Evolutionary conservation across 768 basidiomycete genomes (phyloP).

Genomic region (Lactarius trivialis): DNA sequence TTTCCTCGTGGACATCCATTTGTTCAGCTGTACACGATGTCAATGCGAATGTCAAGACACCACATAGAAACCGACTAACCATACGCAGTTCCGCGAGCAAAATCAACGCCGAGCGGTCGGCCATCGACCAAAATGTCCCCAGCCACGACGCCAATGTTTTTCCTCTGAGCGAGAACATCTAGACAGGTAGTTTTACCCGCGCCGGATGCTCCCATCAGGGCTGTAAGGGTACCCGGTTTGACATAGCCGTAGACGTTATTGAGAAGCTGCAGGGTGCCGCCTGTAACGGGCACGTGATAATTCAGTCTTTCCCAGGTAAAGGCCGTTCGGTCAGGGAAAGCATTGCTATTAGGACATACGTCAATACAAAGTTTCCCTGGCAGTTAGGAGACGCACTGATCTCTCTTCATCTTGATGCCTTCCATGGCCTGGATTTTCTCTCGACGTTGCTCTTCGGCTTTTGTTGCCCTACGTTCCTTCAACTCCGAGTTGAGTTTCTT

Average conservation of each 20-base stretch:
- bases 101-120: constrained; percentile 50
- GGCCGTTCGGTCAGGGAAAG: constrained; percentile 36
- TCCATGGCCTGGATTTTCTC: constrained; percentile 23
- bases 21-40: constrained; percentile 42
- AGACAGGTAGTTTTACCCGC: constrained; percentile 77
- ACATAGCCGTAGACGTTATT: constrained; percentile 78
- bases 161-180: constrained; percentile 68
- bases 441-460: constrained; percentile 29
- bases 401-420: constrained; percentile 35
- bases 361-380: not conserved
- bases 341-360: not conserved
- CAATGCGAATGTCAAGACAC: constrained; percentile 25
- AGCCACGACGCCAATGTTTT: constrained; percentile 62
- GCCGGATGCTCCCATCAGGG: constrained; percentile 82
- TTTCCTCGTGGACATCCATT: constrained; percentile 81
- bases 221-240: constrained; percentile 69
- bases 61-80: constrained; percentile 23
- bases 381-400: constrained; percentile 43
- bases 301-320: constrained; percentile 83
- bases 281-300: constrained; percentile 68
- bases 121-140: constrained; percentile 65
- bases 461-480: constrained; percentile 40
- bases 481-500: constrained; percentile 49
- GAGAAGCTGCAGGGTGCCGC: constrained; percentile 54
- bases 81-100: constrained; percentile 68